phyloP scores from a whole-genome alignment of 2,329 filamentous ascomycete genomes.

The Cercospora canescens region DNA sequence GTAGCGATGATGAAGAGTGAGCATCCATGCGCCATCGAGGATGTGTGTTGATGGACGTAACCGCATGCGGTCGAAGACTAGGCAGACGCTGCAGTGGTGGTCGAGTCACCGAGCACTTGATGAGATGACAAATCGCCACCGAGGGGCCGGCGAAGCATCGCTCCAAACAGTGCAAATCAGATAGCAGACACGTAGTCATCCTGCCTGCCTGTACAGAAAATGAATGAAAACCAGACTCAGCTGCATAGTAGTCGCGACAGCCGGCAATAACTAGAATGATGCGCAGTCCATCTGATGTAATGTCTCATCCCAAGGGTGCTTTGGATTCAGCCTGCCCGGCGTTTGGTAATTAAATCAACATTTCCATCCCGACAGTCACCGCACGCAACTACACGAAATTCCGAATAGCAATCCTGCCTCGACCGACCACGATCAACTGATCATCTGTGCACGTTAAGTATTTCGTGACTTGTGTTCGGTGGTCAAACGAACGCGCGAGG shows the following conservation, averaged over 20 bases:
- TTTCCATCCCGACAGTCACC: background rate
- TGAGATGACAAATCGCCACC: background rate
- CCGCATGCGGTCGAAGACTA: background rate
- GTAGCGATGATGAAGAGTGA: constrained; percentile 29
- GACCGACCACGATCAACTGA: background rate
- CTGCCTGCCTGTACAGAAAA: background rate
- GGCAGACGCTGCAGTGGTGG: background rate
- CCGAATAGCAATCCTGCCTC: background rate
- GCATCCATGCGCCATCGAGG: background rate
- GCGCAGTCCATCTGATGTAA: constrained; percentile 1
- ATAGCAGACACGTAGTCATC: constrained; percentile 3
- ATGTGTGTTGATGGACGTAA: background rate
- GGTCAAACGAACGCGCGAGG: background rate
- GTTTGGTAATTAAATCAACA: background rate
- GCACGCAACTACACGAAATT: background rate
- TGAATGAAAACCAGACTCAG: background rate
- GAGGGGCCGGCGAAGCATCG: background rate
- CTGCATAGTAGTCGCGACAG: background rate
- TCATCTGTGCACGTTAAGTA: background rate
- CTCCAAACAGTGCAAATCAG: background rate
- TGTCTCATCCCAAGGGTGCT: background rate
- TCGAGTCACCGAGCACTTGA: background rate
- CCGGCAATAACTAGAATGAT: background rate
- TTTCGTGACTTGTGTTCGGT: background rate
- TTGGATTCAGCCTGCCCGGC: background rate